Percentiles rank a stretch among this genome's conserved stretches.
phyloP scores from a whole-genome alignment of 768 basidiomycete species.

The Boletus rubroflammeus region DNA sequence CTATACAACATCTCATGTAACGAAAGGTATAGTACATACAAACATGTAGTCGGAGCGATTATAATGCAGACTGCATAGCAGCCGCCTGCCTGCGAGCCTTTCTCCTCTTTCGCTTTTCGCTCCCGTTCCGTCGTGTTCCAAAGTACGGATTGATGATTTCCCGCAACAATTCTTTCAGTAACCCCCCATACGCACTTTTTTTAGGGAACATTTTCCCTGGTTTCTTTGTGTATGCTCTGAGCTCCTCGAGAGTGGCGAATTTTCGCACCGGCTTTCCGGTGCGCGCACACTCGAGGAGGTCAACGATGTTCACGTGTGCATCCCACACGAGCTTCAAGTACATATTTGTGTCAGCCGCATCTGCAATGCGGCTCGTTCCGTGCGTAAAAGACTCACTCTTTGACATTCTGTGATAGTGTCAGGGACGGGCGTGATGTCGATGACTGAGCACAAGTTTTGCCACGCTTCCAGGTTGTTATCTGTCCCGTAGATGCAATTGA shows the following conservation, averaged over 20 bases:
- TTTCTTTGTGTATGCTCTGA: constrained; percentile 25
- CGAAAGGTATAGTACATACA: not conserved
- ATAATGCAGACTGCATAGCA: not conserved
- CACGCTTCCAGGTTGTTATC: constrained; percentile 17
- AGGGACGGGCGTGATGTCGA: constrained; percentile 23
- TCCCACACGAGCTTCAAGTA: constrained; percentile 20
- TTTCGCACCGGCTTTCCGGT: constrained; percentile 15
- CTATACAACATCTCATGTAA: too few species aligned
- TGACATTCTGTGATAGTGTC: constrained; percentile 14
- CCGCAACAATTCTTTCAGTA: constrained; percentile 31
- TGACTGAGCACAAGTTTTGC: constrained; percentile 23
- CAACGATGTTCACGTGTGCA: constrained; percentile 34
- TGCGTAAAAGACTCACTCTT: constrained; percentile 6
- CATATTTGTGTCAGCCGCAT: not conserved
- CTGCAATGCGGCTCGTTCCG: not conserved
- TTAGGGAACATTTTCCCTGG: constrained; percentile 27
- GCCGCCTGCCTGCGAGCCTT: constrained; percentile 11
- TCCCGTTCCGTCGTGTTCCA: constrained; percentile 20
- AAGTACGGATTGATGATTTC: constrained; percentile 19
- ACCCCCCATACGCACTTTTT: constrained; percentile 24
- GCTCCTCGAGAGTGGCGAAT: constrained; percentile 24
- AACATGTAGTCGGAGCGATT: too few species aligned
- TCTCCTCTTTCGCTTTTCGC: constrained; percentile 13
- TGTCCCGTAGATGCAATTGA: constrained; percentile 24
- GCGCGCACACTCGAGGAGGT: constrained; percentile 25